Conservation (phyloP, 2,329 filamentous ascomycete species). For the Elsinoe ampelina region DNA sequence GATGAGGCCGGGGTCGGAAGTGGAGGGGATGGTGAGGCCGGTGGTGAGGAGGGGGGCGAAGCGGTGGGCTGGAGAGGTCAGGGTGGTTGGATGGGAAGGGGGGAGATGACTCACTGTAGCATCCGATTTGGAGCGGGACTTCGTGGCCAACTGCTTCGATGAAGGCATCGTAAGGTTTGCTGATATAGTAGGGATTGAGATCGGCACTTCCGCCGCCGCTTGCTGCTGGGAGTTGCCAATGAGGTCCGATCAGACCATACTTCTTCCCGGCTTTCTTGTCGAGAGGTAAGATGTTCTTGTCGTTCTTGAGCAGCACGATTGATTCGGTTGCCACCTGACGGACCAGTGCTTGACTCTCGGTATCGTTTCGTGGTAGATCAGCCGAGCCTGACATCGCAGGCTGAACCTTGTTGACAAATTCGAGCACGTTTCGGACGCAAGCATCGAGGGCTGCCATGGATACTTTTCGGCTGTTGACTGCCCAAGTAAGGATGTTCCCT, state of each 20-base stretch:
- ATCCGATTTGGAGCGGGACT: constrained; percentile 17
- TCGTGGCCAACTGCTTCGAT: constrained; percentile 16
- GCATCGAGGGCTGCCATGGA: constrained; percentile 47
- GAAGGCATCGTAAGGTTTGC: constrained; percentile 26
- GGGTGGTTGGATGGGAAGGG: neutral
- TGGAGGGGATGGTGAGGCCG: constrained; percentile 7
- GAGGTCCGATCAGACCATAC: constrained; percentile 65
- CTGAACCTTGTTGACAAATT: constrained; percentile 41
- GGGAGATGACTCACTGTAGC: constrained; percentile 14
- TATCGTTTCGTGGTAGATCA: constrained; percentile 22
- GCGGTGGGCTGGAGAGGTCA: neutral
- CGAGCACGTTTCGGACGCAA: constrained; percentile 52
- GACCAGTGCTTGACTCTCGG: constrained; percentile 25
- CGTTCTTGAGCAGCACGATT: constrained; percentile 52
- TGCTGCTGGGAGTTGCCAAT: constrained; percentile 57
- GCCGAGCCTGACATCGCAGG: constrained; percentile 15
- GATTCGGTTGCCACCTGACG: constrained; percentile 22
- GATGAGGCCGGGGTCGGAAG: constrained; percentile 20
- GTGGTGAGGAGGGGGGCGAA: neutral
- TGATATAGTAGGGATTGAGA: constrained; percentile 27
- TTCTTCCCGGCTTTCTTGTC: constrained; percentile 51
- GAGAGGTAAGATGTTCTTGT: constrained; percentile 53
- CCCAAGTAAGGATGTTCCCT: constrained; percentile 29
- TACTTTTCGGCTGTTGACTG: constrained; percentile 40
- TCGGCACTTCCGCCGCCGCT: constrained; percentile 28